phyloP scores from a whole-genome alignment of 1,284 basidiomycete genomes.

The Coniferiporia weirii region DNA sequence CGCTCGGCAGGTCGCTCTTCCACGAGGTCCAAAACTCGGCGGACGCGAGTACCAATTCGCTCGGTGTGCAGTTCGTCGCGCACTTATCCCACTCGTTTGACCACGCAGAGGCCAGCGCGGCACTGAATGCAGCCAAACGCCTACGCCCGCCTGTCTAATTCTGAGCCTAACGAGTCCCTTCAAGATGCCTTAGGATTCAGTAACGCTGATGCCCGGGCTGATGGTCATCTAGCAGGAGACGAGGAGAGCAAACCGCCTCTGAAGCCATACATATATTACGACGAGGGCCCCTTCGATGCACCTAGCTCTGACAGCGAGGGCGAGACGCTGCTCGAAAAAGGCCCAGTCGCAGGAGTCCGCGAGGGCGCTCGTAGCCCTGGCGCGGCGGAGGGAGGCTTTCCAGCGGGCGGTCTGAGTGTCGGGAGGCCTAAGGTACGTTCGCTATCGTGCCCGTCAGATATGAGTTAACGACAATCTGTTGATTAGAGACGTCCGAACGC shows the following conservation, averaged over 20 bases:
- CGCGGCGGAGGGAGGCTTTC: slow-evolving; percentile 20
- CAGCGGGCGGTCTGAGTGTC: not conserved
- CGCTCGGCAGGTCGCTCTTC: no score
- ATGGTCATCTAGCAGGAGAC: not conserved
- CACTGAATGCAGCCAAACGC: not conserved
- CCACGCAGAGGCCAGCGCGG: not conserved
- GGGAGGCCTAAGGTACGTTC: slow-evolving; percentile 16
- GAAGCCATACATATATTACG: slow-evolving; percentile 53
- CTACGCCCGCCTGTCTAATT: slow-evolving; percentile 2
- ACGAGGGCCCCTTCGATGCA: slow-evolving; percentile 64
- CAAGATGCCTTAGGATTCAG: not conserved
- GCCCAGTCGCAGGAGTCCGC: not conserved
- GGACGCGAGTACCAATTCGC: not conserved
- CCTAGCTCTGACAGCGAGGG: slow-evolving; percentile 68
- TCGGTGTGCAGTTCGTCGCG: not conserved
- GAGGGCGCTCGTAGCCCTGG: slow-evolving; percentile 27
- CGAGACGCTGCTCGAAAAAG: slow-evolving; percentile 43
- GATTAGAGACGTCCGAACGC: slow-evolving; percentile 40
- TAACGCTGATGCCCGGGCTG: no score
- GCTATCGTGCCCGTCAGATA: slow-evolving; percentile 22
- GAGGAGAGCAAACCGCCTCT: slow-evolving; percentile 21
- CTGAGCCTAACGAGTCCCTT: not conserved
- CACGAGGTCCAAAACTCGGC: no score
- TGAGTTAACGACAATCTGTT: not conserved
- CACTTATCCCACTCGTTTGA: not conserved